Evolutionary conservation across 1,284 basidiomycete species (phyloP), one percentile per base, ranked within the genome.

Genomic region (Malassezia brasiliensis): DNA sequence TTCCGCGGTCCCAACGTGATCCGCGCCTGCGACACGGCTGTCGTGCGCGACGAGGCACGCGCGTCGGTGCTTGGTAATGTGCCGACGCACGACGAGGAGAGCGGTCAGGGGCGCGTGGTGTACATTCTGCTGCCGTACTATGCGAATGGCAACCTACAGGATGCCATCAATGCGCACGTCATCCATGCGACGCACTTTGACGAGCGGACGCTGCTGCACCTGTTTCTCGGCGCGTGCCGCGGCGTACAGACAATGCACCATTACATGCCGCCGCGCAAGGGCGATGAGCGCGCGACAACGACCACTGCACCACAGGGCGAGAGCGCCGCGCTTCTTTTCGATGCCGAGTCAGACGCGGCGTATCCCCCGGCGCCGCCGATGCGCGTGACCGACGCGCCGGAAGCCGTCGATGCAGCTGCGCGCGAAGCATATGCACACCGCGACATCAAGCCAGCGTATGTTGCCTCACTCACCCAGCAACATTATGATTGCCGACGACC

Each of bases 371-470:
- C 39, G 14, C 38, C 53, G 17, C 46, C 50, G 10, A 51, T 59
- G 42, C 77, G 80, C 59, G 77, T 76, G 2, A 82, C 83, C 52
- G 65, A 85, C 9, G 6, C 40, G 30, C 30, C 40, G 14, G 61
- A 65, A 20, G 44, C 45, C 14, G 61, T 56, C 3, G 54, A 45
- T 12, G 60, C 53, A 2, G 67, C 66, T 1, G 63, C 70, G 22
- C 49, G 58, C 14, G 36, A 90, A 6, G 90, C 94, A 0, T 99
- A 94, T 74, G 91, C 93, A 0, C 94, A 98, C 77, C 80, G 94
- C 56, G 93, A 99, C 77, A 80, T 98, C 69, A 98, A 99, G 77
- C 94, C 93, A 37, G 90, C 85, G 88, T 90, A 68, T 68, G 84
- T 78, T 2, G 11, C 11, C 8, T 2, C 9, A 11, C 19, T 49